These are phyloP conservation scores for Puccinia novopanici DNA, from an alignment of 1,284 basidiomycete species.

Conservation along the genomic window DNA sequence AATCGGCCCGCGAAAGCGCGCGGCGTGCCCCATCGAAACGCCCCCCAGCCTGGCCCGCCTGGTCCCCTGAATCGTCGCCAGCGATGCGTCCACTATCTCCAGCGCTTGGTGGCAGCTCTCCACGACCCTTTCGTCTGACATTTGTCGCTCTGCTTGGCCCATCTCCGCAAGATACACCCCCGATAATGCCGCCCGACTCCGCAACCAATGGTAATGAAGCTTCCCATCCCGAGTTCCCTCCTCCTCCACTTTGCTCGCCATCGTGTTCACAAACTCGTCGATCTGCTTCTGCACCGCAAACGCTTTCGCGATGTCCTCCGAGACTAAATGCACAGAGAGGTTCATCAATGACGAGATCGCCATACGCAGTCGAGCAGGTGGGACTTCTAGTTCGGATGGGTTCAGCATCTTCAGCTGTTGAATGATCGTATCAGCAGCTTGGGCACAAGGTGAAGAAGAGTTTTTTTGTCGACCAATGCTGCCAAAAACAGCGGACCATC, in stretches of 20 bases:
- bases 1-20: slow-evolving; percentile 26
- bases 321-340: slow-evolving; percentile 36
- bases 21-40: slow-evolving; percentile 1
- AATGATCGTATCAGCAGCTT: neutral
- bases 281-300: slow-evolving; percentile 21
- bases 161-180: slow-evolving; percentile 41
- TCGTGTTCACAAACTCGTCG: slow-evolving; percentile 1
- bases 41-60: neutral
- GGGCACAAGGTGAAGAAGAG: neutral
- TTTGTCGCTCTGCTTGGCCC: slow-evolving; percentile 12
- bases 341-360: slow-evolving; percentile 25
- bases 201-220: slow-evolving; percentile 40
- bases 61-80: slow-evolving; percentile 11
- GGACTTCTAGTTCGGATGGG: neutral
- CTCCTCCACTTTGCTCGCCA: neutral
- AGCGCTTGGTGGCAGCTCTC: slow-evolving; percentile 23
- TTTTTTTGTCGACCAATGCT: neutral
- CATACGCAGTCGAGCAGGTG: slow-evolving; percentile 11
- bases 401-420: neutral
- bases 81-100: neutral
- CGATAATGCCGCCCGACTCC: slow-evolving; percentile 35
- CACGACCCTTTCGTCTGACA: neutral
- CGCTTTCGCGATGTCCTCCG: slow-evolving; percentile 25
- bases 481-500: neutral
- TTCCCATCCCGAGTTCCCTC: slow-evolving; percentile 9